Evolutionary conservation across 2,329 filamentous ascomycete species (phyloP).

Genomic region (Lasiodiplodia theobromae): DNA sequence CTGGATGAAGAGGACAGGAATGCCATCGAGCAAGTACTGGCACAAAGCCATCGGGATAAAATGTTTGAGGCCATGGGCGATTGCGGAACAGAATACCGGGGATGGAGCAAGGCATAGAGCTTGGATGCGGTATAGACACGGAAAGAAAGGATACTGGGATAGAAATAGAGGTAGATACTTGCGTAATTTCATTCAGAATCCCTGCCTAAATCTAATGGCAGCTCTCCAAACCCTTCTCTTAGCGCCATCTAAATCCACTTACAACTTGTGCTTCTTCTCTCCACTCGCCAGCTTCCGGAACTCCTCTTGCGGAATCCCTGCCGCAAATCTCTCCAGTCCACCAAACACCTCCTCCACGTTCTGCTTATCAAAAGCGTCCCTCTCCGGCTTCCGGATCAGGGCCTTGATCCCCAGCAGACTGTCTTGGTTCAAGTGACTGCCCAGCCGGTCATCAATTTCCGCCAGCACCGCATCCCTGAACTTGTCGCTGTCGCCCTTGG

Average conservation of each 20-base stretch:
- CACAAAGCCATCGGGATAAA: constrained; percentile 39
- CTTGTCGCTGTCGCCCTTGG: constrained; percentile 67
- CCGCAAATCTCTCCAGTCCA: constrained; percentile 80
- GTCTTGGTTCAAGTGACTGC: constrained; percentile 78
- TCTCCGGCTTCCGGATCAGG: constrained; percentile 76
- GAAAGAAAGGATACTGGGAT: background rate
- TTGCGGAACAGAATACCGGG: constrained; percentile 50
- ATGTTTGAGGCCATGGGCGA: constrained; percentile 49
- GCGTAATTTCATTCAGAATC: background rate
- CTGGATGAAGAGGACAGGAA: constrained; percentile 47
- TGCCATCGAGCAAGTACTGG: constrained; percentile 43
- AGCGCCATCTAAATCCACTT: background rate
- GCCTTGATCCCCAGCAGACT: constrained; percentile 86
- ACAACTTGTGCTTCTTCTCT: constrained; percentile 95
- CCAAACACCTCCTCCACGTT: constrained; percentile 86
- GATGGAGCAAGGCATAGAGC: background rate
- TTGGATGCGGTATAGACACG: background rate
- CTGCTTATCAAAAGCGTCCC: constrained; percentile 75
- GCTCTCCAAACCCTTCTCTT: background rate
- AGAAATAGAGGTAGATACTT: background rate
- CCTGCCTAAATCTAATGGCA: background rate
- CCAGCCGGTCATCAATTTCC: constrained; percentile 83
- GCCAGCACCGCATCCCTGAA: constrained; percentile 76
- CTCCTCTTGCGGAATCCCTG: constrained; percentile 84
- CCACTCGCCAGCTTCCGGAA: constrained; percentile 85